Conservation (phyloP, 345 rosid genomes). For the Angophora floribunda region DNA sequence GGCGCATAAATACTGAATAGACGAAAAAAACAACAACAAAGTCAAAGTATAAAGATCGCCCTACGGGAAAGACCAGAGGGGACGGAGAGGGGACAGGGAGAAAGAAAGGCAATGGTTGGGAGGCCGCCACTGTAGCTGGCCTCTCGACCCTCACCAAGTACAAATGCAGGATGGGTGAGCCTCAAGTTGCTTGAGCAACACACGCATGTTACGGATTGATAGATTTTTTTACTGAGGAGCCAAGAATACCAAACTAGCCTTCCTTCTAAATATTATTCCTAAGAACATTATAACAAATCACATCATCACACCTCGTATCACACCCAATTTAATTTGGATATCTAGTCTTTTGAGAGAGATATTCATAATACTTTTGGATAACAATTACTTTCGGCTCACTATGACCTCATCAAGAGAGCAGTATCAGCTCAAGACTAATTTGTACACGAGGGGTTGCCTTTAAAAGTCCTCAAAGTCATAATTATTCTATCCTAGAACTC, state of each 20-base stretch:
- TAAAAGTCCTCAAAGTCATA: no score
- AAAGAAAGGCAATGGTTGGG: neutral
- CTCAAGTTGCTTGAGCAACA: neutral
- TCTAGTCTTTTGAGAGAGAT: neutral
- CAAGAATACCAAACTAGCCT: neutral
- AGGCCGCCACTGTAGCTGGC: neutral
- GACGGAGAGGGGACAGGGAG: neutral
- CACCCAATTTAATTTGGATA: no score
- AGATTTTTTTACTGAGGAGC: neutral
- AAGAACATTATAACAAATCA: neutral
- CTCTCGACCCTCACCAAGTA: neutral
- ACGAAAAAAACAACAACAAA: neutral
- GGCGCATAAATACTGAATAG: neutral
- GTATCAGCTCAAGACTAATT: neutral
- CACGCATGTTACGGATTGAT: accelerated
- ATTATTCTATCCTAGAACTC: neutral
- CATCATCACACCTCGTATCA: neutral
- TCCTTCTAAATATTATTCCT: neutral
- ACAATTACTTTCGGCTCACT: neutral
- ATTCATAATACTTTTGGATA: neutral
- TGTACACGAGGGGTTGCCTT: neutral
- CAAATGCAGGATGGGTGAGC: neutral
- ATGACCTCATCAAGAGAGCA: neutral
- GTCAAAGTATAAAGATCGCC: neutral
- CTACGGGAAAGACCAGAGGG: neutral